Evolutionary conservation across 352 stramenopile genomes (phyloP), one percentile per base, ranked within the genome.

Genomic region (Pythium rhizo-oryzae): DNA sequence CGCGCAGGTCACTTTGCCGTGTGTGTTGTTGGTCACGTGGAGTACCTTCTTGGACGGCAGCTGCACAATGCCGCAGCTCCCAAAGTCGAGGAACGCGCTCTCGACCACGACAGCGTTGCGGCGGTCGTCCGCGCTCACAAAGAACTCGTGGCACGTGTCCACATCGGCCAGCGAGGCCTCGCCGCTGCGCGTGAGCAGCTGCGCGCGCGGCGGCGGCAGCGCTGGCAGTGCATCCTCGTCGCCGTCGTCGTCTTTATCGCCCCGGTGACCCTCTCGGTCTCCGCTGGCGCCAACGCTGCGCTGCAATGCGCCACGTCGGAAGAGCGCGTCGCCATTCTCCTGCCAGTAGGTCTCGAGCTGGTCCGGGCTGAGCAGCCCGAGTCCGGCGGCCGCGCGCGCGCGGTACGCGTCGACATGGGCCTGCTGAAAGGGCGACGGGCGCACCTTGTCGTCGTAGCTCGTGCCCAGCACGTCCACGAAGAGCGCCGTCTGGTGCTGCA

Each of bases 391-490:
- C 6, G 62, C 71, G 18, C 87, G 81, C 47, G 83, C 46, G 8
- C 87, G 78, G 69, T 96, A 94, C 0, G 89, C 89, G 51, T 97
- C 84, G n/a, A 98, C 69, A 59, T 98, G 95, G 12, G 89, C 87
- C 49, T 97, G 88, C 50, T 97, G 82, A 30, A 98, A 94, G 2
- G 94, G 94, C 33, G 93, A 94, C 11, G 95, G 93, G 2, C 94
- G 82, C 25, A 91, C 81, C 55, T 96, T 96, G 47, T 94, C 80
- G 62, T 98, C 87, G 65, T 90, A 97, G 24, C 78, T 92, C 8
- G 91, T 98, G 13, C 89, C 95, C 9, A 98, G 71, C 0, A 96
- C 71, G 56, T 98, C 94, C 15, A 98, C 73, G 62, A 86, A 97
- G 9, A 88, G 72, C 11, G 92, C 84, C 39, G 79, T 85, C 67